phyloP scores from a whole-genome alignment of 768 basidiomycete species.

The Xerocomellus amylosporus region DNA sequence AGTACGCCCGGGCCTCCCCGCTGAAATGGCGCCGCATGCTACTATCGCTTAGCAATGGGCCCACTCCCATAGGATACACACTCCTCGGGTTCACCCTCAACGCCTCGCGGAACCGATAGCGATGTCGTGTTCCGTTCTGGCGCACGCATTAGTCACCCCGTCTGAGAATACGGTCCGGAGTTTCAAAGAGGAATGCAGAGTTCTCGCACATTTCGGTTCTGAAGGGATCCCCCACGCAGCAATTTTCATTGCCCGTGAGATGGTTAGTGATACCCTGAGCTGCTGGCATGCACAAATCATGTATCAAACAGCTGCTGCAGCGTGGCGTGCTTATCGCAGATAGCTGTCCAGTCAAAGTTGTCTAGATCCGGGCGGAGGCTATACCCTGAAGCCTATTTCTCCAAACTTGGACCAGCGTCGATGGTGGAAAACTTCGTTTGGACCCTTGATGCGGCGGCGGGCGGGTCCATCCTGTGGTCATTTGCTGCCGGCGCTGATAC shows the following conservation, averaged over 20 bases:
- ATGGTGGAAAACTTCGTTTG: not conserved
- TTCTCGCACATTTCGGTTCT: not conserved
- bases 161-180: not conserved
- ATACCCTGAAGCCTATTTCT: not conserved
- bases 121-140: not conserved
- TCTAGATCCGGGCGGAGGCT: not conserved
- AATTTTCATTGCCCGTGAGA: not conserved
- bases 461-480: not conserved
- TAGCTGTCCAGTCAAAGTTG: not conserved
- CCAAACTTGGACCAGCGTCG: not conserved
- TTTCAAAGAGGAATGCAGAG: not conserved
- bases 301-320: not conserved
- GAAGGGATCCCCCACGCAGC: not conserved
- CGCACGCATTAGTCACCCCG: not conserved
- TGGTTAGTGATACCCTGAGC: not conserved
- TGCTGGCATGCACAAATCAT: not conserved
- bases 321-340: not conserved
- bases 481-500: not conserved
- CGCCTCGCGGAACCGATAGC: not conserved
- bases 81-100: not conserved
- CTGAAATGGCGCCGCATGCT: not conserved
- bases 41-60: not conserved
- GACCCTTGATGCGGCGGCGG: not conserved
- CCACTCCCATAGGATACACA: not conserved
- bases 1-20: not conserved